Percentiles rank a stretch among this genome's conserved stretches.
These are phyloP conservation scores for Cladosporium sp. DNA, from an alignment of 2,329 filamentous ascomycete species.

Conservation along the genomic window DNA sequence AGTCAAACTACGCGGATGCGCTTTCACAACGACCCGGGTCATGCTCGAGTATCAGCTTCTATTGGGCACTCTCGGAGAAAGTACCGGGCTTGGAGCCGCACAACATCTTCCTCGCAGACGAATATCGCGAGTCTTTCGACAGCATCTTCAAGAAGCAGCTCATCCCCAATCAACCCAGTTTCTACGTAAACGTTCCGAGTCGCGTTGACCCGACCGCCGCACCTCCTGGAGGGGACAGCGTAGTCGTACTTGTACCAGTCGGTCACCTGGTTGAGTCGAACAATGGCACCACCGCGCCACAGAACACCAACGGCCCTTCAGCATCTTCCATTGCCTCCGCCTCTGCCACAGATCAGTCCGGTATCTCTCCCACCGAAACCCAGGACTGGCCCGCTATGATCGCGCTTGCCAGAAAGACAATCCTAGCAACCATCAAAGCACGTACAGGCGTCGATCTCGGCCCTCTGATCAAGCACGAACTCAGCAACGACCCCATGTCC, in stretches of 20 bases:
- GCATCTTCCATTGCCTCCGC: conserved; percentile 17
- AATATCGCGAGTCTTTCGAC: conserved; percentile 70
- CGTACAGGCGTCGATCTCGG: conserved; percentile 57
- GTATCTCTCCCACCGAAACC: conserved; percentile 39
- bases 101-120: conserved; percentile 73
- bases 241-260: conserved; percentile 69
- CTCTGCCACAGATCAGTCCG: conserved; percentile 25
- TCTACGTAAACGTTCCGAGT: conserved; percentile 74
- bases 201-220: conserved; percentile 65
- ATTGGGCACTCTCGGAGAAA: conserved; percentile 62
- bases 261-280: conserved; percentile 54
- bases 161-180: conserved; percentile 65
- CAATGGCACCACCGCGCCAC: neutral
- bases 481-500: conserved; percentile 60
- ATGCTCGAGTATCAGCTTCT: conserved; percentile 72
- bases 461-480: conserved; percentile 55
- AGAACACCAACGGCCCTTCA: conserved; percentile 6
- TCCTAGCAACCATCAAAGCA: conserved; percentile 57
- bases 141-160: conserved; percentile 67
- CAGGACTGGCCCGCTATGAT: conserved; percentile 62
- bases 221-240: conserved; percentile 58
- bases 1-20: conserved; percentile 38
- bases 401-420: conserved; percentile 53
- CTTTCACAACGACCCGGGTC: conserved; percentile 53
- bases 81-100: conserved; percentile 64